phyloP scores from a whole-genome alignment of 257 asterid genomes.

The Osmanthus fragrans region DNA sequence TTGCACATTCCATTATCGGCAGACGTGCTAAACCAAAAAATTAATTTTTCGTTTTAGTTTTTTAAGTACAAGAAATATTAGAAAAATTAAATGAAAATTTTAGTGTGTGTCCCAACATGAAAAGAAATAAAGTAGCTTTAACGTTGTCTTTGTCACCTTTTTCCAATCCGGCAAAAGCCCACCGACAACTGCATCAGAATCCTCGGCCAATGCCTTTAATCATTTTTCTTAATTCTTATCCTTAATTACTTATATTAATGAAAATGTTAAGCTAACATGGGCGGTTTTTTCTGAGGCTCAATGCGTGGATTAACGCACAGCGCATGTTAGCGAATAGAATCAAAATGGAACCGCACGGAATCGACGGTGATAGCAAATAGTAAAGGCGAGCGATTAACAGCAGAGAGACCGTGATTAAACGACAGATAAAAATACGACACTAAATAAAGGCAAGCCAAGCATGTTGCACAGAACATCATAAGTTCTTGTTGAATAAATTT shows the following conservation, averaged over 20 bases:
- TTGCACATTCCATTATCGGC: not conserved
- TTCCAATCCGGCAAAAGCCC: constrained; percentile 33
- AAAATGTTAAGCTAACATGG: not conserved
- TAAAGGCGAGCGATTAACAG: constrained; percentile 27
- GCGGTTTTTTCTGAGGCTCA: not conserved
- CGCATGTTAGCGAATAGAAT: constrained; percentile 23
- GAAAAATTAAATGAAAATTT: not conserved
- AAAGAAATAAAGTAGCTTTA: constrained; percentile 5
- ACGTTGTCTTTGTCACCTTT: constrained; percentile 30
- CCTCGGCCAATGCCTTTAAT: not conserved
- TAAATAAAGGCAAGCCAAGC: too few relatives aligned
- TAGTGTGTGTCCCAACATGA: not conserved
- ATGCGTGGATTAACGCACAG: not conserved
- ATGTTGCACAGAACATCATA: too few relatives aligned
- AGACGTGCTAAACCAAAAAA: not conserved
- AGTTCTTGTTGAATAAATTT: too few relatives aligned
- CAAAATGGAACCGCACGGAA: constrained; percentile 43
- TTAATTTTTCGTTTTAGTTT: not conserved
- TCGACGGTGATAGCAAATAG: constrained; percentile 36
- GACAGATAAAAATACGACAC: not conserved
- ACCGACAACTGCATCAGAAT: constrained; percentile 28
- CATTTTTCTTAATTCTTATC: not conserved
- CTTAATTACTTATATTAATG: not conserved
- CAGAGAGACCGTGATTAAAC: constrained; percentile 44
- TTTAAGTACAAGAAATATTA: not conserved